Conservation (phyloP, 2,329 filamentous ascomycete species). For the Fusarium pininemorale region DNA sequence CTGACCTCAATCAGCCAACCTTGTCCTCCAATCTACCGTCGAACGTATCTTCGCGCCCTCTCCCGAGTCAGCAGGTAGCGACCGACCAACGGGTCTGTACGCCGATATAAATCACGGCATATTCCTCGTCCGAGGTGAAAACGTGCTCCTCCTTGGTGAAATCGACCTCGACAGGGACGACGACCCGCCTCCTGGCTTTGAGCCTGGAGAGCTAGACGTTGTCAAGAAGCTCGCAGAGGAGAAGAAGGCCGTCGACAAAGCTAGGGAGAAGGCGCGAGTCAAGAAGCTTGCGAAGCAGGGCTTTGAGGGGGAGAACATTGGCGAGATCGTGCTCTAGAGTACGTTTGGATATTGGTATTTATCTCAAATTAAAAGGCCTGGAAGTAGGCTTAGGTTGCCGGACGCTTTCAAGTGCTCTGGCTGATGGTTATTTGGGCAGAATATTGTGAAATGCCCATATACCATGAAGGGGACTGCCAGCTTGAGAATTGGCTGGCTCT, state of each 20-base stretch:
- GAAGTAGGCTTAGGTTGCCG: not conserved
- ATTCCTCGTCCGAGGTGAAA: slow-evolving; percentile 94
- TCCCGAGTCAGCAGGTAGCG: slow-evolving; percentile 53
- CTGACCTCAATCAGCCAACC: slow-evolving; percentile 72
- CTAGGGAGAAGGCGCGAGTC: slow-evolving; percentile 75
- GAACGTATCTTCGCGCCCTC: slow-evolving; percentile 81
- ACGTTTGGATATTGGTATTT: slow-evolving; percentile 1
- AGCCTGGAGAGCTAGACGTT: slow-evolving; percentile 70
- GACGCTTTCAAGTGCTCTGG: slow-evolving; percentile 24
- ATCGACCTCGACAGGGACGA: slow-evolving; percentile 98
- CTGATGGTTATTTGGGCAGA: slow-evolving; percentile 56
- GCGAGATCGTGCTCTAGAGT: slow-evolving; percentile 72
- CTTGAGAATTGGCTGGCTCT: slow-evolving; percentile 8
- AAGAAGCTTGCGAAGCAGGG: slow-evolving; percentile 80
- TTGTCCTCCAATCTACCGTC: slow-evolving; percentile 91
- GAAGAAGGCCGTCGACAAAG: slow-evolving; percentile 74
- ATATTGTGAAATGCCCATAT: slow-evolving; percentile 70
- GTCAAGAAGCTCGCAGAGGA: slow-evolving; percentile 79
- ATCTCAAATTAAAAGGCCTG: slow-evolving; percentile 8
- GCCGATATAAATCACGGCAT: slow-evolving; percentile 87
- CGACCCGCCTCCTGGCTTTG: slow-evolving; percentile 78
- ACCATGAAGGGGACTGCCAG: slow-evolving; percentile 8
- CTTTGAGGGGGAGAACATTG: slow-evolving; percentile 86
- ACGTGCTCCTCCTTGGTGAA: slow-evolving; percentile 94
- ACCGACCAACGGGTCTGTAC: slow-evolving; percentile 65